phyloP scores from a whole-genome alignment of 306 rosid genomes.

The Acacia crassicarpa region DNA sequence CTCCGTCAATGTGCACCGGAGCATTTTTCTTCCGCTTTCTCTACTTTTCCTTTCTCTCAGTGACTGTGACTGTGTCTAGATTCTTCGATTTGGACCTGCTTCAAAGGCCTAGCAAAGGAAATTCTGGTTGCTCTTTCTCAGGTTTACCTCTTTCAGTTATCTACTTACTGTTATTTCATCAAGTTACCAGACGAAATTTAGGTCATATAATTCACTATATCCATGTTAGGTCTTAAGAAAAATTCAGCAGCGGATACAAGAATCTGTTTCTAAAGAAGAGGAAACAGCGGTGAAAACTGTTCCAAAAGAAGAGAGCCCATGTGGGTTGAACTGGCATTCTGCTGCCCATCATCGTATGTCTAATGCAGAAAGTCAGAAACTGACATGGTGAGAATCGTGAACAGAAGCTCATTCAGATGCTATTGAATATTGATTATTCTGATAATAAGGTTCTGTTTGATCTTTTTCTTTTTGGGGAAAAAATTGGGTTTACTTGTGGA shows the following conservation, averaged over 20 bases:
- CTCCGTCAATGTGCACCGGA: too few species aligned
- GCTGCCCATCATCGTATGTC: constrained; percentile 37
- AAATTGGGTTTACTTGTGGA: neutral
- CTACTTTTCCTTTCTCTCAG: too few species aligned
- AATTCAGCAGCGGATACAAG: constrained; percentile 32
- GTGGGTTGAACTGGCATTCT: constrained; percentile 20
- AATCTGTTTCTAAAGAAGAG: constrained; percentile 25
- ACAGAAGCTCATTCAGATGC: neutral
- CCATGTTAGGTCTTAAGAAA: constrained; percentile 36
- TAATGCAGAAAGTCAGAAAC: constrained; percentile 25
- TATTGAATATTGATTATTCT: neutral
- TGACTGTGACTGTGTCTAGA: too few species aligned
- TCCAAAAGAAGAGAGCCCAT: neutral
- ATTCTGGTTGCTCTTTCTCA: constrained; percentile 49
- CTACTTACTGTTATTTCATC: neutral
- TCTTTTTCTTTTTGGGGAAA: neutral
- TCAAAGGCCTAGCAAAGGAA: neutral
- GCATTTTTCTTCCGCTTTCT: too few species aligned
- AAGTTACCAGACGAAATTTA: neutral
- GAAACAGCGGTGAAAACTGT: constrained; percentile 6
- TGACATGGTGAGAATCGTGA: constrained; percentile 34
- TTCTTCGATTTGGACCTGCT: too few species aligned
- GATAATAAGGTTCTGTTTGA: neutral
- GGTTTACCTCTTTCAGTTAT: constrained; percentile 35
- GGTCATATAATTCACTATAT: neutral